Evolutionary conservation across 495 filamentous ascomycete species (phyloP), one percentile per base, ranked within the genome.

Genomic region (Entonaema liquescens): DNA sequence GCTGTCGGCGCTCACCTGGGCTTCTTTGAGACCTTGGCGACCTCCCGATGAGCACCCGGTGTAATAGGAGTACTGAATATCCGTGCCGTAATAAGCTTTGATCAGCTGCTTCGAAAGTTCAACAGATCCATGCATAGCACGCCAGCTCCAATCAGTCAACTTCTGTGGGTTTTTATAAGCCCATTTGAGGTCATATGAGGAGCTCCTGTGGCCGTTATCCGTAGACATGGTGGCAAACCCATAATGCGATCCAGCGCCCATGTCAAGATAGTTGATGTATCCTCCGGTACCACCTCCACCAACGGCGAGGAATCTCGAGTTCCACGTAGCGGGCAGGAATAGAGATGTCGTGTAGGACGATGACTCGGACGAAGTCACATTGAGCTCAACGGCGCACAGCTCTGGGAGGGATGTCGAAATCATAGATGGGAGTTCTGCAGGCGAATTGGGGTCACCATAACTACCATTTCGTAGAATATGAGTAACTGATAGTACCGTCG

Each of bases 191-290:
- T 83, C 79, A 5, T 26, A 59, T 3, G 71, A 28, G 8, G 75
- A 67, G 1, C 79, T 78, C 44, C 79, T 83, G 70, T 89, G 87
- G 1, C 87, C 87, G 2, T 81, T 84, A 72, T 89, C 81, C 2
- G 85, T 88, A 8, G 85, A 86, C 50, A 88, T 77, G 9, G 81
- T 74, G 3, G 86, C 86, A 68, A 88, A 87, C 40, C 86, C 86
- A 54, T 83, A 83, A 3, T 74, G 69, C 12, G 66, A 31, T 25
- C 61, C 60, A 17, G 33, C 55, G 15, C 59, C 72, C 72, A 71
- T 74, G n/a, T 71, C 72, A 23, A 60, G 42, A 11, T 60, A 65
- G 44, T 71, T 71, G 50, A 71, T 64, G 5, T 59, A 62, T 40
- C 72, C 72, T 1, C 36, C 63, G 12, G 47, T 40, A 7, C 72